Base-by-base conservation (phyloP, 352 stramenopile species). In the Phytopythium aichiense region DNA sequence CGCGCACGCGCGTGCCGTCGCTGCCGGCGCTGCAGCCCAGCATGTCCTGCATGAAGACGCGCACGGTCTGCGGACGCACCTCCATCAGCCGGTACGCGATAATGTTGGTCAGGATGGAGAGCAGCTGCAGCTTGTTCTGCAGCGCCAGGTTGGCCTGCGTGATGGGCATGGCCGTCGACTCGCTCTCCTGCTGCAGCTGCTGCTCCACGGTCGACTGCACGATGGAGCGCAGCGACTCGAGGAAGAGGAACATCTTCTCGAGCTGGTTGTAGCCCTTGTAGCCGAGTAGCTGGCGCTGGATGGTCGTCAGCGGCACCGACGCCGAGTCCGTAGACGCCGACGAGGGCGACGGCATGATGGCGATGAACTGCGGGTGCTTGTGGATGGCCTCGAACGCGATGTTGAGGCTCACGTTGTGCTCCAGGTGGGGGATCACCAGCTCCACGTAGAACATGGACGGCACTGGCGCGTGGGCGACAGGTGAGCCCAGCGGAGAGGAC, bases 181-280 rank as follows among this genome's bases (percentile, higher is more conserved):
- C 45, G 22, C 60, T 40, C 35, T 58, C 13, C 35, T 58, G 31
- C 35, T 46, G 53, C 7, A 60, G 51, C 33, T 73, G 64, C 16
- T 58, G 54, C 20, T 37, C 22, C 49, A 38, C 60, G 5, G 84
- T 73, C 22, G 79, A 74, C 18, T 74, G 79, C 33, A 94, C 72
- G 60, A 94, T 88, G 18, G 81, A 84, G 20, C 81, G 79, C 81
- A 94, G 88, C n/a, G 81, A 88, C 31, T 82, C 70, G 62, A 94
- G 55, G 53, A 94, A 91, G 66, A 81, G 66, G 53, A 94, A 92
- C 83, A 94, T 94, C 56, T 90, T 90, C 68, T 92, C 74, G 7
- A 94, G 75, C 58, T 92, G 84, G 65, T 88, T 90, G 81, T 92
- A 94, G n/a, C 86, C 85, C 56, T 94, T 94, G 68, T 94, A 80